Percentiles rank a stretch among this genome's conserved stretches.
phyloP scores from a whole-genome alignment of 2,329 filamentous ascomycete genomes.

The Botrytis hyacinthi region DNA sequence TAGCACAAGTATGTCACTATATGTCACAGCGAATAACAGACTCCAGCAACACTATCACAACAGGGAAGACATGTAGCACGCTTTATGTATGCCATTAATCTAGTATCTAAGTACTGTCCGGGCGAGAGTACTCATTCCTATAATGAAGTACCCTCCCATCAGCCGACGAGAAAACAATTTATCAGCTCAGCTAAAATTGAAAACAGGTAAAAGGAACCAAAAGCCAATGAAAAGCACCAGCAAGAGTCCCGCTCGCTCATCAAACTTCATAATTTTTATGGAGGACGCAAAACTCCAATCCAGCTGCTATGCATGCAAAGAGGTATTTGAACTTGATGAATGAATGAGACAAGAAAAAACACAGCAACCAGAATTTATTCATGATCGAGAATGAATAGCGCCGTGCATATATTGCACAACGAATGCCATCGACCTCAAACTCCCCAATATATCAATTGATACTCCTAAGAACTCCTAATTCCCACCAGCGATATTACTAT shows the following conservation, averaged over 20 bases:
- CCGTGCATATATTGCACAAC: slow-evolving; percentile 6
- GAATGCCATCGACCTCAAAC: slow-evolving; percentile 1
- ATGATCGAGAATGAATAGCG: background rate
- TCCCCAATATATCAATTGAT: background rate
- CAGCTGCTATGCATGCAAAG: slow-evolving; percentile 15
- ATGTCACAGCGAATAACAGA: background rate
- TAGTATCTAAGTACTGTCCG: background rate
- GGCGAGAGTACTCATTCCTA: background rate
- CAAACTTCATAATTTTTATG: slow-evolving; percentile 3
- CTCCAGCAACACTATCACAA: background rate
- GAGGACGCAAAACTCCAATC: slow-evolving; percentile 11
- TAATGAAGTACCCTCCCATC: background rate
- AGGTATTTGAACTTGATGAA: slow-evolving; percentile 15
- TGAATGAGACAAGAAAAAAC: slow-evolving; percentile 8
- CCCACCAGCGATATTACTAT: slow-evolving; percentile 1
- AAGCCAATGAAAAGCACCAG: background rate
- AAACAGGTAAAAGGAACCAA: background rate
- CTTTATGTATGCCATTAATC: background rate
- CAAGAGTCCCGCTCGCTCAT: slow-evolving; percentile 5
- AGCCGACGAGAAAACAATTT: background rate
- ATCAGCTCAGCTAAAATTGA: background rate
- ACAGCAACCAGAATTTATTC: slow-evolving; percentile 3
- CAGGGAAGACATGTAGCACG: background rate
- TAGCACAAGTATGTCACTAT: background rate
- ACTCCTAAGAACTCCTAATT: slow-evolving; percentile 3